Conservation (phyloP, 805 yeast genomes). For the Hanseniaspora vineae region DNA sequence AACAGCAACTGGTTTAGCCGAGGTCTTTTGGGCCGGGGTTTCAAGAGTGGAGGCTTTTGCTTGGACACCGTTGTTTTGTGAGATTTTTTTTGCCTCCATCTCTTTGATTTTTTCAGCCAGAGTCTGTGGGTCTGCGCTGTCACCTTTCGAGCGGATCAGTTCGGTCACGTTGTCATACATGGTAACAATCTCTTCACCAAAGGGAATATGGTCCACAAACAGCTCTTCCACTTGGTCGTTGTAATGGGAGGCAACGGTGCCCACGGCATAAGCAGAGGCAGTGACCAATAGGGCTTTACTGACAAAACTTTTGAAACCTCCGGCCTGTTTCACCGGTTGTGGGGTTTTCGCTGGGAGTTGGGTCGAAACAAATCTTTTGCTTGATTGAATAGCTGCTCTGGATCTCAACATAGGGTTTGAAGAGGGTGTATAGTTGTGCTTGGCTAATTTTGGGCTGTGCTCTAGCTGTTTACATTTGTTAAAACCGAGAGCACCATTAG, state of each 20-base stretch:
- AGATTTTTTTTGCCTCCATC: not conserved
- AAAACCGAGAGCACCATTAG: too few relatives aligned
- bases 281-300: constrained; percentile 21
- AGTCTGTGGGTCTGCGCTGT: not conserved
- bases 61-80: not conserved
- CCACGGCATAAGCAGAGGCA: constrained; percentile 39
- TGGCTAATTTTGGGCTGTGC: too few relatives aligned
- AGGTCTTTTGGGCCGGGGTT: not conserved
- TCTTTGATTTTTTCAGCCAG: not conserved
- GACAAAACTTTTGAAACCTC: constrained; percentile 21
- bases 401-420: constrained; percentile 6
- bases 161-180: not conserved
- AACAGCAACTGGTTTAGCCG: too few relatives aligned
- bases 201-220: constrained; percentile 53
- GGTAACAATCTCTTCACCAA: constrained; percentile 32
- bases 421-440: too few relatives aligned
- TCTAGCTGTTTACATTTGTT: too few relatives aligned
- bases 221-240: constrained; percentile 48
- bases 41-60: not conserved
- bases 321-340: constrained; percentile 1
- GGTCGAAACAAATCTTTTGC: constrained; percentile 1
- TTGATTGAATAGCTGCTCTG: not conserved
- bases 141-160: too few relatives aligned
- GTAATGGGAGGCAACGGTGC: constrained; percentile 43
- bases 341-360: constrained; percentile 4